These are phyloP conservation scores for Pythium dissimile DNA, from an alignment of 352 stramenopile genomes.

Conservation along the genomic window DNA sequence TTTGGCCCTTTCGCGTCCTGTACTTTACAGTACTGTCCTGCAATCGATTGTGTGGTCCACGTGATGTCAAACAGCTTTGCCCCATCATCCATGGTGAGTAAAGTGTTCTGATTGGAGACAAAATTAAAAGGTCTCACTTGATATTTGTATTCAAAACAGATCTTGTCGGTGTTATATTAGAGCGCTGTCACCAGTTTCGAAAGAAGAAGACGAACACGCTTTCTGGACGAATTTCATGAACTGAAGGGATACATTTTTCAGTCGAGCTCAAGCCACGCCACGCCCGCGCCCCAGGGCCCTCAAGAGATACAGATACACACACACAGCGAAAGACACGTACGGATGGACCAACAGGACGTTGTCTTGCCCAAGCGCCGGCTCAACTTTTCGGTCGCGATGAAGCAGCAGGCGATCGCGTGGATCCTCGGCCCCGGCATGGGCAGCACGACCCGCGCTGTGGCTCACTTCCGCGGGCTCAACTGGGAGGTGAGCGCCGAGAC, in stretches of 20 bases:
- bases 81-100: too few relatives aligned
- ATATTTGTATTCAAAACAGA: constrained; percentile 15
- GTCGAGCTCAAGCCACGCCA: not conserved
- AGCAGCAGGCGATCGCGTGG: constrained; percentile 27
- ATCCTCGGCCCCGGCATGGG: constrained; percentile 19
- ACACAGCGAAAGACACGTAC: not conserved
- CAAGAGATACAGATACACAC: not conserved
- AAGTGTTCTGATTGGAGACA: too few relatives aligned
- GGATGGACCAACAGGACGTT: not conserved
- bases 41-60: constrained; percentile 17
- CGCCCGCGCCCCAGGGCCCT: not conserved
- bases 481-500: constrained; percentile 23
- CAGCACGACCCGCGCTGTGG: constrained; percentile 12
- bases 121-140: not conserved
- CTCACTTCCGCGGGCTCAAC: constrained; percentile 21
- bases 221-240: not conserved
- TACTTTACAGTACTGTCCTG: too few relatives aligned
- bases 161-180: not conserved
- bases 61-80: too few relatives aligned
- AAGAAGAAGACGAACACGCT: not conserved
- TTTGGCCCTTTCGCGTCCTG: too few relatives aligned
- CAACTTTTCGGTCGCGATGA: constrained; percentile 22
- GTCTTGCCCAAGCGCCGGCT: constrained; percentile 17
- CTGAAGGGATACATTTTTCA: constrained; percentile 10
- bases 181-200: not conserved